These are phyloP conservation scores for Pichia sp. DNA, from an alignment of 1,139 yeast genomes.

Conservation along the genomic window DNA sequence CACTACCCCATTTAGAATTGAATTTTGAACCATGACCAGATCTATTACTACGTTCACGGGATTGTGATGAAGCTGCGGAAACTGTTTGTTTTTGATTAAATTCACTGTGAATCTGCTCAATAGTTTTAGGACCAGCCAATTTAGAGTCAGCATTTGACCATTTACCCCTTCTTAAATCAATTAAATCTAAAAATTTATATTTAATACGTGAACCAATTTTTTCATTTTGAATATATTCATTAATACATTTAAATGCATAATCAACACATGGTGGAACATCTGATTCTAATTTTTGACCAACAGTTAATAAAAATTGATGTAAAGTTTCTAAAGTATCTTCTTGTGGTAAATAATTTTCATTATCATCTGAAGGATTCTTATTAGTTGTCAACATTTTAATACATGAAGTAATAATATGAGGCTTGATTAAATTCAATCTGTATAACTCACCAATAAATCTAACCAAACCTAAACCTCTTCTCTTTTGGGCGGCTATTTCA, in stretches of 20 bases:
- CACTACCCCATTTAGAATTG: constrained; percentile 31
- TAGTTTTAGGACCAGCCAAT: constrained; percentile 87
- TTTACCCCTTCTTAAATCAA: constrained; percentile 60
- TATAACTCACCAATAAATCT: constrained; percentile 93
- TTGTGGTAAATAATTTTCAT: constrained; percentile 41
- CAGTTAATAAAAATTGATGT: constrained; percentile 81
- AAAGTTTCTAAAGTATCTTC: constrained; percentile 92
- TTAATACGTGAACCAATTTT: constrained; percentile 73
- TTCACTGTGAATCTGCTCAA: constrained; percentile 84
- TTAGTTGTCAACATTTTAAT: constrained; percentile 55
- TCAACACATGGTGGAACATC: constrained; percentile 41
- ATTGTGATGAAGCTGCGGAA: constrained; percentile 50
- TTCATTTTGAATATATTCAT: constrained; percentile 48
- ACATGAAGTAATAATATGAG: constrained; percentile 74
- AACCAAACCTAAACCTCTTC: constrained; percentile 96
- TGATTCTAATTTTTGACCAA: constrained; percentile 65
- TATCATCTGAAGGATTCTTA: constrained; percentile 3
- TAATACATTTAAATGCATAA: constrained; percentile 57
- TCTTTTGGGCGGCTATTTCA: constrained; percentile 85
- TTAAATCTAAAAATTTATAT: constrained; percentile 85
- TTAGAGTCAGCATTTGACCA: constrained; percentile 52
- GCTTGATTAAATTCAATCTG: constrained; percentile 70
- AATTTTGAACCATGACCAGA: constrained; percentile 27
- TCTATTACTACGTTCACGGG: constrained; percentile 34
- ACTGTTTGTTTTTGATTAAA: constrained; percentile 63